Base-by-base conservation (phyloP, 768 basidiomycete species). In the Russula ochroleuca region DNA sequence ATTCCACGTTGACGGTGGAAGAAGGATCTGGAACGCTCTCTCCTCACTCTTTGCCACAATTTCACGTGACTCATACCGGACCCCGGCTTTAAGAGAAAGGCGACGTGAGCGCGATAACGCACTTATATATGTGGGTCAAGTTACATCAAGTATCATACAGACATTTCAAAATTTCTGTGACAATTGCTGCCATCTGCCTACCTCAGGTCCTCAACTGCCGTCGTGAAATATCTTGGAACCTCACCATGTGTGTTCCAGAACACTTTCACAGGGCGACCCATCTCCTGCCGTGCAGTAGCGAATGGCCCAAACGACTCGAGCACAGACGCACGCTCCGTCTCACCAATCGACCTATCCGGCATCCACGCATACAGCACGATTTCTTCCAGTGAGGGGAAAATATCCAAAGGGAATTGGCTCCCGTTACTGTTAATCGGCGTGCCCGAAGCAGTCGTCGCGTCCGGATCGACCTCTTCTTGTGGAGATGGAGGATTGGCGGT, bases 1-100 rank as follows among this genome's bases (percentile, higher is more conserved):
- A 43, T 52, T 54, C 51, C 50, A 64, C 63, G 63, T 64, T 64
- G 56, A 19, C 33, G 17, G 7, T 57, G n/a, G 35, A 9, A 28
- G 14, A 28, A 23, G 47, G 23, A 28, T 49, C 48, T 13, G 2
- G 14, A 48, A 10, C 3, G 7, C 35, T 8, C 8, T 35, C 35
- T 35, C 6, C n/a, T n/a, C n/a, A n/a, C n/a, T n/a, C n/a, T n/a
- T 35, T 2, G 35, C 35, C 10, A 28, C 35, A 5, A 5, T 45
- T 47, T 47, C 45, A 47, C 45, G 45, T 47, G 45, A 47, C 45
- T 21, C 45, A 21, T 2, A 47, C 45, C 21, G 45, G 35, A 35
- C n/a, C 4, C 35, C 35, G 35, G 28, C 28, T 28, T n/a, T n/a
- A n/a, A n/a, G n/a, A n/a, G n/a, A n/a, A n/a, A n/a, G n/a, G n/a